A percentile compares a stretch with the other conserved stretches of the same genome.
Evolutionary conservation across 441 rosid species (phyloP).

Genomic region (Aquilaria agallochum): DNA sequence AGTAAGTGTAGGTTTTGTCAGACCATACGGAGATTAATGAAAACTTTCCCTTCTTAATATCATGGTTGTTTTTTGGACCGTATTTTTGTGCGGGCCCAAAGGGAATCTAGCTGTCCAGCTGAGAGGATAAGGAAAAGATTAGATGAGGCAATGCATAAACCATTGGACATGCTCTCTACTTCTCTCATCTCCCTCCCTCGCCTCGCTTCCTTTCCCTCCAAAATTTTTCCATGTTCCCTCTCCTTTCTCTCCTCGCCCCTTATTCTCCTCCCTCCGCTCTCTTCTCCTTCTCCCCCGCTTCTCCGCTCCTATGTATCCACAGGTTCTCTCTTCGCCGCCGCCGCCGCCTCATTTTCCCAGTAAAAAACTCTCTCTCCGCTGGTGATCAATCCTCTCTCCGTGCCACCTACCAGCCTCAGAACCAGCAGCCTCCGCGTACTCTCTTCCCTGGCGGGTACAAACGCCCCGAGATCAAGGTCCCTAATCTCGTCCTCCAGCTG

Average conservation of each 20-base stretch:
- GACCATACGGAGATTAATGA: no score
- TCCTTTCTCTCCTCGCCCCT: constrained; percentile 24
- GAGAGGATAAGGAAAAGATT: no score
- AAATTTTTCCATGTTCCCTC: constrained; percentile 31
- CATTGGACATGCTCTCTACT: no score
- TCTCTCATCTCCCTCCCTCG: background rate
- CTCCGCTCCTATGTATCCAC: constrained; percentile 3
- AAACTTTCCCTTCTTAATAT: no score
- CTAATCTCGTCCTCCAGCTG: constrained; percentile 62
- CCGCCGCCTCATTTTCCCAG: constrained; percentile 22
- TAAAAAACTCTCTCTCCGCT: constrained; percentile 30
- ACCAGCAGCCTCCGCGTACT: constrained; percentile 51
- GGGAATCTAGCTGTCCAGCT: no score
- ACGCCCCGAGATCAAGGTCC: constrained; percentile 78
- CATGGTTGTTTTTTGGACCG: no score
- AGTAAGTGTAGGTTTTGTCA: no score
- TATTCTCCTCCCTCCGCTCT: constrained; percentile 13
- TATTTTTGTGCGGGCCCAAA: no score
- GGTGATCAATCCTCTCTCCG: constrained; percentile 23
- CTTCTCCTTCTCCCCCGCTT: constrained; percentile 16
- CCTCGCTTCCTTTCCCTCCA: background rate
- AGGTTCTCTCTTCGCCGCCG: constrained; percentile 23
- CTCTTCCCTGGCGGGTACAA: constrained; percentile 92
- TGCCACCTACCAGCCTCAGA: constrained; percentile 18
- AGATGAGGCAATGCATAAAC: no score